Conservation (phyloP, 129 eudicot species). For the Helichrysum umbraculigerum region DNA sequence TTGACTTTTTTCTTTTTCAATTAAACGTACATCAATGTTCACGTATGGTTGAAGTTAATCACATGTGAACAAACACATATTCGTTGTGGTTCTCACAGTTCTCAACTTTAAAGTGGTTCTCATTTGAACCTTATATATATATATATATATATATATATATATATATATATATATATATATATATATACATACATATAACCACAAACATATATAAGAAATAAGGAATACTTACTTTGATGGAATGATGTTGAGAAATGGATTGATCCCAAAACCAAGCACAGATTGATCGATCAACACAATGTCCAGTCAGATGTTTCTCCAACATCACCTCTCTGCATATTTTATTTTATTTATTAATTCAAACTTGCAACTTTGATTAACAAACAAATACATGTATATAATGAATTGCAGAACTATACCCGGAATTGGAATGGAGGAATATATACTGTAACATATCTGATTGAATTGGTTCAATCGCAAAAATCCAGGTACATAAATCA, state of each 20-base stretch:
- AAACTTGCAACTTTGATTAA: not conserved
- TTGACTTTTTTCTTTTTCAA: too few species aligned
- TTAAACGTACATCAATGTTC: too few species aligned
- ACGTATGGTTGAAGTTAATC: too few species aligned
- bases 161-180: too few species aligned
- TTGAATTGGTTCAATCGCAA: too few species aligned
- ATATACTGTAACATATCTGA: conserved; percentile 83
- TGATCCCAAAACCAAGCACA: conserved; percentile 99
- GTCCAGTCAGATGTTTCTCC: conserved; percentile 93
- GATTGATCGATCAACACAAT: conserved; percentile 87
- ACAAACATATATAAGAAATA: not conserved
- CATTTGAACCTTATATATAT: too few species aligned
- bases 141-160: too few species aligned
- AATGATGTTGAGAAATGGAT: conserved; percentile 71
- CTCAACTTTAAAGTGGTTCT: too few species aligned
- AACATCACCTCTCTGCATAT: conserved; percentile 90
- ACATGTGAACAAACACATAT: too few species aligned
- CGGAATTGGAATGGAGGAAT: conserved; percentile 89
- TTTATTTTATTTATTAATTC: not conserved
- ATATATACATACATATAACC: too few species aligned
- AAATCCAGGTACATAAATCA: too few species aligned
- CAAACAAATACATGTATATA: conserved; percentile 2
- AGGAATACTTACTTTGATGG: conserved; percentile 86
- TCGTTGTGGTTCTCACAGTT: too few species aligned
- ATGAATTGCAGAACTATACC: conserved; percentile 44